Percentiles rank a stretch among this genome's conserved stretches.
Conservation (phyloP, 2,329 filamentous ascomycete species). For the Claviceps capensis region DNA sequence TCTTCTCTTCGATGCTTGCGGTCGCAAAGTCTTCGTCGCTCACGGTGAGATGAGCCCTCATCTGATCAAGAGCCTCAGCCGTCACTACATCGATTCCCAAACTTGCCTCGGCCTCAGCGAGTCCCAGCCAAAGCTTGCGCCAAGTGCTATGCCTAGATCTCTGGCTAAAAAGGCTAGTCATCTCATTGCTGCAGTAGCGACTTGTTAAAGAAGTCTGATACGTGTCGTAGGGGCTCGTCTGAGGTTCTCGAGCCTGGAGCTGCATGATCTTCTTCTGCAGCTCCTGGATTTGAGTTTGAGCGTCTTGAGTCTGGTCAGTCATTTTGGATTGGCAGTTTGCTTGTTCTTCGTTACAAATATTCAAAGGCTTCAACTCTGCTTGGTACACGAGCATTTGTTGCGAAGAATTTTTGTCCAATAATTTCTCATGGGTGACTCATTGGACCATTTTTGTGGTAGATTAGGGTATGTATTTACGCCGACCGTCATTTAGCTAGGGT, state of each 20-base stretch:
- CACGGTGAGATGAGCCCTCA: conserved; percentile 60
- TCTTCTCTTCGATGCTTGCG: conserved; percentile 64
- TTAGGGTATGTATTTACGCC: too few species aligned
- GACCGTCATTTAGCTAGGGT: too few species aligned
- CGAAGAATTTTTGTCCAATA: background rate
- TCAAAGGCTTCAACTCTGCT: background rate
- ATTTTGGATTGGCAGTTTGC: background rate
- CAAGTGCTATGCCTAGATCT: conserved; percentile 64
- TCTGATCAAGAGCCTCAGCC: conserved; percentile 59
- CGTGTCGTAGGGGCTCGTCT: conserved; percentile 14
- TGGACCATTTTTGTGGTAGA: background rate
- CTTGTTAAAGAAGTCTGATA: conserved; percentile 55
- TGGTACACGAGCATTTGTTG: background rate
- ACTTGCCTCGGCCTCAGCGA: conserved; percentile 71
- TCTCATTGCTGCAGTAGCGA: conserved; percentile 62
- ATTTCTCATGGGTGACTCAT: background rate
- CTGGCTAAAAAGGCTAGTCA: conserved; percentile 68
- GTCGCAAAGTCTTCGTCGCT: conserved; percentile 67
- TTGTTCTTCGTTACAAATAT: background rate
- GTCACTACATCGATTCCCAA: conserved; percentile 61
- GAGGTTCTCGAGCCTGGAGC: conserved; percentile 5
- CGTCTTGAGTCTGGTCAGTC: conserved; percentile 2
- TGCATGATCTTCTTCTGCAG: conserved; percentile 6
- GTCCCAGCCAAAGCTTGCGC: conserved; percentile 74
- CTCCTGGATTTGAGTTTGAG: conserved; percentile 6